Percentiles rank a stretch among this genome's conserved stretches.
Evolutionary conservation across 345 rosid genomes (phyloP).

Genomic region (Punica granatum): DNA sequence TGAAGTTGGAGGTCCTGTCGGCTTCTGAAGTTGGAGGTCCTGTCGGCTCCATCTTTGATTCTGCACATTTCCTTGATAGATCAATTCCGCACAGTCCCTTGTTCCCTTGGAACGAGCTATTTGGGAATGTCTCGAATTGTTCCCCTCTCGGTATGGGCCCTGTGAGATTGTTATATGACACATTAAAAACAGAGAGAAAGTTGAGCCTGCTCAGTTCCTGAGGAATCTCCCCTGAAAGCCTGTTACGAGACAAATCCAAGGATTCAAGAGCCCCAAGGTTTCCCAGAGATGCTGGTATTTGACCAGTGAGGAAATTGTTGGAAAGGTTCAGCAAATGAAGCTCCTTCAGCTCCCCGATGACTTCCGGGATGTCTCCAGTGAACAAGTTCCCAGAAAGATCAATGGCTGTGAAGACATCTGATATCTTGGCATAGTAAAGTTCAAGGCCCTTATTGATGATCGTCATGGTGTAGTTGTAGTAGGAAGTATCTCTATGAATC

Average conservation of each 20-base stretch:
- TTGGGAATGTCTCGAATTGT: conserved; percentile 12
- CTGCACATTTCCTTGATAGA: background rate
- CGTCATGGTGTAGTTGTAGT: conserved; percentile 4
- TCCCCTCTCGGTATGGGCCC: conserved; percentile 12
- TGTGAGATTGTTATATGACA: conserved; percentile 14
- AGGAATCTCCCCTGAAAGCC: conserved; percentile 15
- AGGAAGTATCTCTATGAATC: too few relatives aligned
- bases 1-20: too few relatives aligned
- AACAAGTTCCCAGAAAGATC: conserved; percentile 20
- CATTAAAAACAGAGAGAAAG: background rate
- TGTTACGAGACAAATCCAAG: conserved; percentile 19
- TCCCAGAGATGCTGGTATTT: conserved; percentile 10
- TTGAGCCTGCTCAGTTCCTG: conserved; percentile 4
- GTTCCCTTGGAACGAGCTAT: conserved; percentile 17
- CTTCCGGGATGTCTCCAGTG: conserved; percentile 10
- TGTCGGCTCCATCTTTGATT: too few relatives aligned
- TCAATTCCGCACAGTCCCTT: conserved; percentile 10
- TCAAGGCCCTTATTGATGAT: conserved; percentile 11
- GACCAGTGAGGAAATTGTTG: conserved; percentile 14
- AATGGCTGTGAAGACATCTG: background rate
- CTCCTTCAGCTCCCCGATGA: conserved; percentile 4
- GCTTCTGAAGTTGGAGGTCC: background rate
- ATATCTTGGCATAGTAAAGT: conserved; percentile 5
- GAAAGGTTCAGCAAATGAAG: conserved; percentile 14
- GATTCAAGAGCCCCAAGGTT: conserved; percentile 8